phyloP scores from a whole-genome alignment of 768 basidiomycete genomes.

The Russula vinacea region DNA sequence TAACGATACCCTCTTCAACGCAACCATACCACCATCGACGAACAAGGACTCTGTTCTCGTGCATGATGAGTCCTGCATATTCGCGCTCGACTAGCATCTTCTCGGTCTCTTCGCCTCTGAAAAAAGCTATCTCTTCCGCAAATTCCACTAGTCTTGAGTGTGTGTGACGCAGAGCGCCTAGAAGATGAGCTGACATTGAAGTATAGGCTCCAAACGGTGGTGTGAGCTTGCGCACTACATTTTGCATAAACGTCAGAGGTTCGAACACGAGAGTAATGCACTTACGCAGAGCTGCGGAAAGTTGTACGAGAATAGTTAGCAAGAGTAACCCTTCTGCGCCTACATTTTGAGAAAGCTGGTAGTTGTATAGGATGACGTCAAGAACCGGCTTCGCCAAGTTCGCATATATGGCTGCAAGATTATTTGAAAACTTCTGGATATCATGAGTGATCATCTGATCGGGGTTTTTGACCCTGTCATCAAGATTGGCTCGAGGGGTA shows the following conservation, averaged over 20 bases:
- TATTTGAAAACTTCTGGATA: slow-evolving; percentile 86
- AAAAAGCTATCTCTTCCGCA: slow-evolving; percentile 84
- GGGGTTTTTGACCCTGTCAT: slow-evolving; percentile 93
- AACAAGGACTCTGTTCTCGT: slow-evolving; percentile 75
- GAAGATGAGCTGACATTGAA: slow-evolving; percentile 80
- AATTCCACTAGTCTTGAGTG: slow-evolving; percentile 90
- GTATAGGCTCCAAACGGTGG: slow-evolving; percentile 92
- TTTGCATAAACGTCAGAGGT: neutral
- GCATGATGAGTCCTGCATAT: slow-evolving; percentile 79
- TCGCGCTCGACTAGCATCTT: slow-evolving; percentile 88
- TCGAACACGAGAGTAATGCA: neutral
- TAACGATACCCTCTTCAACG: slow-evolving; percentile 92
- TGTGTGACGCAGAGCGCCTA: slow-evolving; percentile 85
- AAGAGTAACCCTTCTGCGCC: slow-evolving; percentile 89
- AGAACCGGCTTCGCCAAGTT: slow-evolving; percentile 92
- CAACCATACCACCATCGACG: slow-evolving; percentile 89
- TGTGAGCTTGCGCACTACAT: slow-evolving; percentile 76
- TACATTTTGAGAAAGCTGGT: slow-evolving; percentile 89
- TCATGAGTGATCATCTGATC: slow-evolving; percentile 98
- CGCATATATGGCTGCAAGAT: slow-evolving; percentile 89
- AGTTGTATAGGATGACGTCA: slow-evolving; percentile 93
- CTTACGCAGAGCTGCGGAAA: slow-evolving; percentile 73
- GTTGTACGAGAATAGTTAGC: slow-evolving; percentile 80
- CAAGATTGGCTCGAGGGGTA: slow-evolving; percentile 67
- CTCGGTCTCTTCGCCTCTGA: slow-evolving; percentile 85